These are phyloP conservation scores for Calonectria montana DNA, from an alignment of 2,329 filamentous ascomycete genomes.

Conservation along the genomic window DNA sequence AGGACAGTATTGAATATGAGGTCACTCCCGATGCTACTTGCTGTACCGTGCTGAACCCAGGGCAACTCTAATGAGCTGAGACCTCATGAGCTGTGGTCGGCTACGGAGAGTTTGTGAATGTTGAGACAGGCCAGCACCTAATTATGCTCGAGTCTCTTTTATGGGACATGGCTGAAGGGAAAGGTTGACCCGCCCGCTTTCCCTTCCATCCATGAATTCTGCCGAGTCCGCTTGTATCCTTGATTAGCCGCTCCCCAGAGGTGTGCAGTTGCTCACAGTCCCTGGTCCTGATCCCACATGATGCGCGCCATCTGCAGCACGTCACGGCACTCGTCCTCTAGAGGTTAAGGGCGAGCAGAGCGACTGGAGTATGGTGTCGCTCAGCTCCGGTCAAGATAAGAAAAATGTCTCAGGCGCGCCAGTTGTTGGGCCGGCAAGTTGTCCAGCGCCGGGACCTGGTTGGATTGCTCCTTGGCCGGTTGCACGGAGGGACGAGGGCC, in stretches of 20 bases:
- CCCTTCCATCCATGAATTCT: conserved; percentile 34
- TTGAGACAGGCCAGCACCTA: not conserved
- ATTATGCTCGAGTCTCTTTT: not conserved
- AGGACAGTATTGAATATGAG: not conserved
- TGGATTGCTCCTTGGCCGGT: conserved; percentile 11
- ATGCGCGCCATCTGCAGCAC: conserved; percentile 37
- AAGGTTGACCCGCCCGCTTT: conserved; percentile 21
- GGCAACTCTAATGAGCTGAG: not conserved
- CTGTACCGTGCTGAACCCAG: not conserved
- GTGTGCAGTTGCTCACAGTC: conserved; percentile 21
- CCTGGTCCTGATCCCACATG: conserved; percentile 35
- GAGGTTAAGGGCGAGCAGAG: conserved; percentile 25
- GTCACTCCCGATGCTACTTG: not conserved
- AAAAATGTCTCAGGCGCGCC: conserved; percentile 28
- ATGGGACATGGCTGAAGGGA: conserved; percentile 3
- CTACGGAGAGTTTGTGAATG: not conserved
- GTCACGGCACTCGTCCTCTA: conserved; percentile 27
- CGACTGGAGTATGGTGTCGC: conserved; percentile 8
- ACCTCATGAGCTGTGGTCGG: not conserved
- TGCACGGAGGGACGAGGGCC: not conserved
- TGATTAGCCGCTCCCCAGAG: conserved; percentile 36
- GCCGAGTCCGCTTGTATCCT: conserved; percentile 40
- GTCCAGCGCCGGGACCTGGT: not conserved
- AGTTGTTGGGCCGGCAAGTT: conserved; percentile 17
- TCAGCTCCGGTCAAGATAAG: conserved; percentile 30